Evolutionary conservation across 1,284 basidiomycete genomes (phyloP).

Genomic region (Heterobasidion occidentale): DNA sequence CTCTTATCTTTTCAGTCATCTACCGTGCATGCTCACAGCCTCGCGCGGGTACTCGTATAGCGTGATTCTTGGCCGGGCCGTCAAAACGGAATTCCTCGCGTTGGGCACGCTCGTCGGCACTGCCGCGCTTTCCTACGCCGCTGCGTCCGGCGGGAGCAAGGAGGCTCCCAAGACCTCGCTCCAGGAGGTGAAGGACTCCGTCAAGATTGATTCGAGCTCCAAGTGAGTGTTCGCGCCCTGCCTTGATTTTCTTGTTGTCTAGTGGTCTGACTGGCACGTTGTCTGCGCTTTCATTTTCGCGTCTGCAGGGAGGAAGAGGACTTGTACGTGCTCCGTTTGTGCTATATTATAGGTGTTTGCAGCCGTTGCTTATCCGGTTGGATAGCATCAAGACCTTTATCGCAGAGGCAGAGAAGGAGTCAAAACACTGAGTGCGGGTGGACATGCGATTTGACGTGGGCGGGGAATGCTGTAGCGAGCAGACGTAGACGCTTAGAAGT

Average conservation of each 20-base stretch:
- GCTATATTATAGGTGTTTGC: conserved; percentile 12
- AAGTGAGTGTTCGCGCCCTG: conserved; percentile 36
- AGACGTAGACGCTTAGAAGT: background rate
- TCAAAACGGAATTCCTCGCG: conserved; percentile 73
- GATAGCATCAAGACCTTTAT: conserved; percentile 71
- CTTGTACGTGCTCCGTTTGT: conserved; percentile 45
- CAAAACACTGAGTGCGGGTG: conserved; percentile 27
- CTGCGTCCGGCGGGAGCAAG: conserved; percentile 29
- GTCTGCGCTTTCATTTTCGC: conserved; percentile 2
- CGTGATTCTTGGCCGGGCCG: conserved; percentile 63
- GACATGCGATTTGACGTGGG: background rate
- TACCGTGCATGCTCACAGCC: background rate
- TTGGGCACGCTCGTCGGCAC: conserved; percentile 53
- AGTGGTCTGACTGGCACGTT: background rate
- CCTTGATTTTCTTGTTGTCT: background rate
- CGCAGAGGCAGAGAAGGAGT: conserved; percentile 70
- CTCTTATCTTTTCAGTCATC: no score
- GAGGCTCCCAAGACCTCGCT: conserved; percentile 34
- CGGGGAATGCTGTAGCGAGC: background rate
- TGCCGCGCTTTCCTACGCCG: conserved; percentile 41
- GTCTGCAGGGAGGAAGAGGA: conserved; percentile 54
- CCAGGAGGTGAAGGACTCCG: conserved; percentile 49
- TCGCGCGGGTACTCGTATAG: conserved; percentile 22
- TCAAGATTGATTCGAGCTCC: conserved; percentile 55
- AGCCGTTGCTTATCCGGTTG: conserved; percentile 35